Conservation (phyloP, 176 grass and related monocot genomes). For the Ampelocalamus luodianensis region DNA sequence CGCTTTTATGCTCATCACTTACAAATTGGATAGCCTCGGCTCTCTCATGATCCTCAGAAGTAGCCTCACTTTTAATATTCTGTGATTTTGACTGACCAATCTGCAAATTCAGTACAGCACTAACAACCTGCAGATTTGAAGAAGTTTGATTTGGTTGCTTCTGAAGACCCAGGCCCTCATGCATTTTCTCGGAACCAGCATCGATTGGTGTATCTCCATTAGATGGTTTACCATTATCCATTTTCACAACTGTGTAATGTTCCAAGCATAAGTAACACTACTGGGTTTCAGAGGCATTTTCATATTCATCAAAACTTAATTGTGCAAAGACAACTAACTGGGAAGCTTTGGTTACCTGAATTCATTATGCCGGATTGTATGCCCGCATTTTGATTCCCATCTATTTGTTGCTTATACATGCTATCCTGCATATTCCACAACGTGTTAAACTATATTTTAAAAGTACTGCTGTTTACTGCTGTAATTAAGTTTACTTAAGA, state of each 20-base stretch:
- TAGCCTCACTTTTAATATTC: slow-evolving; percentile 40
- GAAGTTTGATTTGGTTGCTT: slow-evolving; percentile 45
- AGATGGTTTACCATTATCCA: slow-evolving; percentile 41
- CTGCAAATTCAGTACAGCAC: slow-evolving; percentile 44
- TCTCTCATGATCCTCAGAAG: slow-evolving; percentile 37
- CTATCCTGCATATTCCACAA: slow-evolving; percentile 49
- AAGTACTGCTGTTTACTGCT: background rate
- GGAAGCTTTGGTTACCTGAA: slow-evolving; percentile 48
- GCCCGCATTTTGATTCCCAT: slow-evolving; percentile 46
- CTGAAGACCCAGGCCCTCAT: slow-evolving; percentile 38
- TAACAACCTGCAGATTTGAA: slow-evolving; percentile 45
- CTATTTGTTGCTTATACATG: slow-evolving; percentile 50
- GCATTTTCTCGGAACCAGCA: slow-evolving; percentile 40
- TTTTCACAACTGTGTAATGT: slow-evolving; percentile 52
- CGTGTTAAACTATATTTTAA: slow-evolving; percentile 10
- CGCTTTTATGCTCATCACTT: slow-evolving; percentile 38
- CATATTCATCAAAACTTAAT: slow-evolving; percentile 29
- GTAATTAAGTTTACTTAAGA: slow-evolving; percentile 24
- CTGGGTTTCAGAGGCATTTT: slow-evolving; percentile 20
- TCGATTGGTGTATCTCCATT: slow-evolving; percentile 25
- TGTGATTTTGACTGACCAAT: slow-evolving; percentile 41
- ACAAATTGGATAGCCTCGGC: slow-evolving; percentile 28
- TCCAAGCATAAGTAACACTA: slow-evolving; percentile 49
- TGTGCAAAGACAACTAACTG: slow-evolving; percentile 11
- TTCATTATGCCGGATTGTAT: slow-evolving; percentile 35